Percentiles rank a stretch among this genome's conserved stretches.
Conservation (phyloP, 495 filamentous ascomycete genomes). For the Lasiosphaeriaceae sp. region DNA sequence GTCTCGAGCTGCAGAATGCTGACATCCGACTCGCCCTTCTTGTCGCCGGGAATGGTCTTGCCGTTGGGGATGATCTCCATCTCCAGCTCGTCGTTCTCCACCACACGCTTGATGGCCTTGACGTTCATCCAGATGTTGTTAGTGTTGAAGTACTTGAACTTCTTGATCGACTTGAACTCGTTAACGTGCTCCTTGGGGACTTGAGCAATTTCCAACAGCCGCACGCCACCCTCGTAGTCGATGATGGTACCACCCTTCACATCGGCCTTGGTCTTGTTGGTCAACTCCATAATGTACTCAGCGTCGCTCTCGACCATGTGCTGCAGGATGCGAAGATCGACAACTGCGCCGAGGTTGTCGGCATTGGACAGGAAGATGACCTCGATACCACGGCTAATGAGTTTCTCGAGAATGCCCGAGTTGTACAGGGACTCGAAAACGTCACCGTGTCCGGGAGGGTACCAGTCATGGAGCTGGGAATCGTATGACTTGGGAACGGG, state of each 20-base stretch:
- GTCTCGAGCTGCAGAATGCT: slow-evolving; percentile 98
- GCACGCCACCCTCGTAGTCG: slow-evolving; percentile 94
- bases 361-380: slow-evolving; percentile 99
- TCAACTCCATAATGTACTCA: slow-evolving; percentile 99
- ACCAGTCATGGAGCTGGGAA: slow-evolving; percentile 93
- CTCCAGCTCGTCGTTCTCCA: slow-evolving; percentile 96
- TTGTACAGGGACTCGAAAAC: slow-evolving; percentile 99
- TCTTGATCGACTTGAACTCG: slow-evolving; percentile 99
- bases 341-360: slow-evolving; percentile 96
- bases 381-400: slow-evolving; percentile 90
- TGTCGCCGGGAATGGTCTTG: slow-evolving; percentile 96
- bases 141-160: slow-evolving; percentile 99
- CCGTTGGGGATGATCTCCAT: slow-evolving; percentile 99
- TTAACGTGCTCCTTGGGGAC: slow-evolving; percentile 99
- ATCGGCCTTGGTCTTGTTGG: slow-evolving; percentile 99
- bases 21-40: slow-evolving; percentile 98
- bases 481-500: slow-evolving; percentile 89
- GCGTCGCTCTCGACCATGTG: slow-evolving; percentile 96
- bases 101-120: slow-evolving; percentile 95
- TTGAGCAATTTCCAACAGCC: slow-evolving; percentile 96
- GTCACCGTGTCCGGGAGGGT: slow-evolving; percentile 98
- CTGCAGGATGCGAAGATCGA: slow-evolving; percentile 94
- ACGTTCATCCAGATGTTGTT: slow-evolving; percentile 99
- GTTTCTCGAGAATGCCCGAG: slow-evolving; percentile 95
- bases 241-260: slow-evolving; percentile 99